A percentile compares a stretch with the other conserved stretches of the same genome.
Conservation (phyloP, 352 stramenopile species). For the Phytophthora nicotianae region DNA sequence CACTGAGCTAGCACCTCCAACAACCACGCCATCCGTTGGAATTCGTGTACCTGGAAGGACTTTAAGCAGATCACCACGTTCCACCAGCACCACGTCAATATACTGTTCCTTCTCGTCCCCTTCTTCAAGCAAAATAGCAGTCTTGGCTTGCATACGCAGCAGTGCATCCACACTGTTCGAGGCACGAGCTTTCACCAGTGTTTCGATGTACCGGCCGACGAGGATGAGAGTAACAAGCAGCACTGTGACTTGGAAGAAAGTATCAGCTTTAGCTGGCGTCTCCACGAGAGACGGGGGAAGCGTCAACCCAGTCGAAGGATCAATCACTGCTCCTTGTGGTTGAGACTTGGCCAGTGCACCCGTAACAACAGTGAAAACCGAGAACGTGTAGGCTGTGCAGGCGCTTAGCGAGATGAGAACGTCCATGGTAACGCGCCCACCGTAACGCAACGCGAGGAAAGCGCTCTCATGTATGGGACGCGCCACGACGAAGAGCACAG, state of each 20-base stretch:
- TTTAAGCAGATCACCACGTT: slow-evolving; percentile 72
- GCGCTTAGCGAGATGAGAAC: slow-evolving; percentile 79
- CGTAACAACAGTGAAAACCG: slow-evolving; percentile 40
- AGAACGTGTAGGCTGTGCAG: slow-evolving; percentile 73
- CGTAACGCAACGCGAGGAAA: slow-evolving; percentile 60
- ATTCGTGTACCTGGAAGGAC: slow-evolving; percentile 71
- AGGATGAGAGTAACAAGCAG: slow-evolving; percentile 76
- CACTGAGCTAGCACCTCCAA: slow-evolving; percentile 65
- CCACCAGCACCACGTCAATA: slow-evolving; percentile 78
- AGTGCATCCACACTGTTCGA: slow-evolving; percentile 74
- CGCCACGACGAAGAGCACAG: slow-evolving; percentile 63
- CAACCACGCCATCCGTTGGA: slow-evolving; percentile 74
- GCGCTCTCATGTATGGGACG: slow-evolving; percentile 78
- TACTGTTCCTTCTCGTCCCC: slow-evolving; percentile 57
- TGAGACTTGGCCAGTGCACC: slow-evolving; percentile 13
- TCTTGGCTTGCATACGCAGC: slow-evolving; percentile 78
- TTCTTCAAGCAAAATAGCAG: slow-evolving; percentile 87
- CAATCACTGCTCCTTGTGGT: slow-evolving; percentile 2
- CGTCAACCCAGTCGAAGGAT: slow-evolving; percentile 11
- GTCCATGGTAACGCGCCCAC: slow-evolving; percentile 75
- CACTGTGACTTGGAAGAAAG: slow-evolving; percentile 78
- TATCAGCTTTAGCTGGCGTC: slow-evolving; percentile 40
- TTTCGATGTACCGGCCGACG: slow-evolving; percentile 79
- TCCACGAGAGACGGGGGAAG: slow-evolving; percentile 16
- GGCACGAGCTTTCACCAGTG: slow-evolving; percentile 67